These are phyloP conservation scores for Xylariales sp. DNA, from an alignment of 2,329 filamentous ascomycete species.

Conservation along the genomic window DNA sequence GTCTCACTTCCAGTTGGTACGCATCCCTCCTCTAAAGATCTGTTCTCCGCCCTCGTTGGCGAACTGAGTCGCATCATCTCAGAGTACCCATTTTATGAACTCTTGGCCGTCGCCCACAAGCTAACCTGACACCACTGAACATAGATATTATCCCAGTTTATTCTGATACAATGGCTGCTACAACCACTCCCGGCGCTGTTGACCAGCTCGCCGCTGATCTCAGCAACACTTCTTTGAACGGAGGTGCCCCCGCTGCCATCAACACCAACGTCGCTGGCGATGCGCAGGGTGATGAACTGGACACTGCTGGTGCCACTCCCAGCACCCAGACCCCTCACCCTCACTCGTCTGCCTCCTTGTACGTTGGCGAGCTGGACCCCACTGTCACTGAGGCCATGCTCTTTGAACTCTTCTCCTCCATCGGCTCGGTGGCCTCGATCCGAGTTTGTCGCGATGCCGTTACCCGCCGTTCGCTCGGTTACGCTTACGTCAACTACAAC, in stretches of 20 bases:
- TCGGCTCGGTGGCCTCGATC: constrained; percentile 97
- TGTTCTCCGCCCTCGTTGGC: too few species aligned
- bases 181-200: constrained; percentile 57
- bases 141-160: constrained; percentile 14
- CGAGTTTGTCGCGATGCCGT: constrained; percentile 99
- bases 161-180: constrained; percentile 50
- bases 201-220: constrained; percentile 80
- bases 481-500: constrained; percentile 99
- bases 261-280: constrained; percentile 67
- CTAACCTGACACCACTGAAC: too few species aligned
- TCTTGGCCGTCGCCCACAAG: too few species aligned
- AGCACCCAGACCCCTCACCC: constrained; percentile 67
- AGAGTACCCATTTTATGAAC: too few species aligned
- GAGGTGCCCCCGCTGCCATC: constrained; percentile 63
- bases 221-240: constrained; percentile 66
- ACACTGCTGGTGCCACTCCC: constrained; percentile 65
- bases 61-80: too few species aligned
- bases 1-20: too few species aligned
- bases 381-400: constrained; percentile 99
- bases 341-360: constrained; percentile 94
- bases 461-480: constrained; percentile 95
- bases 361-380: constrained; percentile 96
- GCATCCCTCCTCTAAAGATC: too few species aligned
- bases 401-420: constrained; percentile 99
- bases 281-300: constrained; percentile 51